These are phyloP conservation scores for Mortierella claussenii DNA, from an alignment of 192 early-diverging fungal species.

Conservation along the genomic window DNA sequence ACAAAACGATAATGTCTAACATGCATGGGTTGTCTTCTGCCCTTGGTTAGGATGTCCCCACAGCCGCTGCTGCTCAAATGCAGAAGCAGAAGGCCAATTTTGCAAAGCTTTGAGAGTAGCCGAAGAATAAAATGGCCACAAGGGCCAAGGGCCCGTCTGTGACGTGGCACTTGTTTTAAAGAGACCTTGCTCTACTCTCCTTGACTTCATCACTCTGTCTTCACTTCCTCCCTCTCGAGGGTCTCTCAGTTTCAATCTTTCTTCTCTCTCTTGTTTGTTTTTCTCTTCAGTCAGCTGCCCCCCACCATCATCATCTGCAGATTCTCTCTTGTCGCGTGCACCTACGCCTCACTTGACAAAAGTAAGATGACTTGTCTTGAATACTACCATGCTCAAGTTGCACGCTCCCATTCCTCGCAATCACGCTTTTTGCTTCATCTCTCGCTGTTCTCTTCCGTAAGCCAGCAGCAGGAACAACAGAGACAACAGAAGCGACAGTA, in stretches of 20 bases:
- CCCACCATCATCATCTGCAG: background rate
- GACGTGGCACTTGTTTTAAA: conserved; percentile 32
- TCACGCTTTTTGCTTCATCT: too few species aligned
- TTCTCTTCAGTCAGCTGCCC: background rate
- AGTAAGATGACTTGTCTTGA: too few species aligned
- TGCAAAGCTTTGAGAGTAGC: conserved; percentile 35
- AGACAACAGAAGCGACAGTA: too few species aligned
- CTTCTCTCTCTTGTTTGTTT: background rate
- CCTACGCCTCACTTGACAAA: too few species aligned
- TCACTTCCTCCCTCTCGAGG: conserved; percentile 5
- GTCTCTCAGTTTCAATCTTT: background rate
- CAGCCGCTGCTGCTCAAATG: conserved; percentile 34
- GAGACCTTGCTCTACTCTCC: background rate
- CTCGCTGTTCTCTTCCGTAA: too few species aligned
- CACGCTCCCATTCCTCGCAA: too few species aligned
- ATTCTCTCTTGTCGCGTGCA: conserved; percentile 14
- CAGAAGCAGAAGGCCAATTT: conserved; percentile 38
- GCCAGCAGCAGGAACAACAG: too few species aligned
- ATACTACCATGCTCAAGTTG: too few species aligned
- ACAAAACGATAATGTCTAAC: background rate
- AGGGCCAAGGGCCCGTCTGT: too few species aligned
- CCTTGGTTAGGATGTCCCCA: conserved; percentile 32
- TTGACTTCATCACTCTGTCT: background rate
- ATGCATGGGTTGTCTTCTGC: background rate
- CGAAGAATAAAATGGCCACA: background rate